A percentile compares a stretch with the other conserved stretches of the same genome.
phyloP scores from a whole-genome alignment of 139 green algal genomes.

The Picochlorum costavermella region DNA sequence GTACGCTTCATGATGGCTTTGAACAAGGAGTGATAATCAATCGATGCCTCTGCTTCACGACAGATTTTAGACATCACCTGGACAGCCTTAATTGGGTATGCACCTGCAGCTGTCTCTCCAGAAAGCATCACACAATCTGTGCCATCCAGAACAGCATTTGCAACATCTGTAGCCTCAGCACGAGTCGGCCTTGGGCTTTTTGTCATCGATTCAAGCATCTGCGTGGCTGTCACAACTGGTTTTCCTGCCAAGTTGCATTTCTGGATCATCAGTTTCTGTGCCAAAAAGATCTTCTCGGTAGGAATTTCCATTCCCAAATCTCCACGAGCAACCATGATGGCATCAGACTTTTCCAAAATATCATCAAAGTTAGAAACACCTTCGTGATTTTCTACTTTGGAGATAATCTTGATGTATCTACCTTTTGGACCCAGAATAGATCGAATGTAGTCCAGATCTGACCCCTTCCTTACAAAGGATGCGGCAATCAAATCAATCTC shows the following conservation, averaged over 20 bases:
- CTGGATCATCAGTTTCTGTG: slow-evolving; percentile 97
- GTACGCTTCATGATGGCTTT: slow-evolving; percentile 71
- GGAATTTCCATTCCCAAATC: slow-evolving; percentile 99
- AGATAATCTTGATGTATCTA: slow-evolving; percentile 85
- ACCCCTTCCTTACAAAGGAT: slow-evolving; percentile 95
- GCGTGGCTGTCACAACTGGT: slow-evolving; percentile 94
- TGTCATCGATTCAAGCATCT: slow-evolving; percentile 91
- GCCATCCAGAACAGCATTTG: slow-evolving; percentile 94
- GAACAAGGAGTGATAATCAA: slow-evolving; percentile 93
- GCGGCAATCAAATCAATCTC: slow-evolving; percentile 97
- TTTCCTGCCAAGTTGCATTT: slow-evolving; percentile 91
- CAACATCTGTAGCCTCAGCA: slow-evolving; percentile 90
- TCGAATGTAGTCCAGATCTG: slow-evolving; percentile 82
- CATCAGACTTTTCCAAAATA: slow-evolving; percentile 82
- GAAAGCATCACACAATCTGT: slow-evolving; percentile 97
- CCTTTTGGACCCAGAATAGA: slow-evolving; percentile 71
- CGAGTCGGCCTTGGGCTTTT: slow-evolving; percentile 91
- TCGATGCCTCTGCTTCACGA: slow-evolving; percentile 78
- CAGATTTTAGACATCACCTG: slow-evolving; percentile 92
- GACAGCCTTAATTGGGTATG: slow-evolving; percentile 81
- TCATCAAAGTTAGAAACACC: slow-evolving; percentile 92
- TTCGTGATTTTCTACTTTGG: slow-evolving; percentile 97
- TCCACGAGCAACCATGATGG: slow-evolving; percentile 82
- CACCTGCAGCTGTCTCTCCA: slow-evolving; percentile 88
- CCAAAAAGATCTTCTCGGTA: slow-evolving; percentile 99